phyloP scores from a whole-genome alignment of 805 yeast genomes.

The Ogataea methylovora region DNA sequence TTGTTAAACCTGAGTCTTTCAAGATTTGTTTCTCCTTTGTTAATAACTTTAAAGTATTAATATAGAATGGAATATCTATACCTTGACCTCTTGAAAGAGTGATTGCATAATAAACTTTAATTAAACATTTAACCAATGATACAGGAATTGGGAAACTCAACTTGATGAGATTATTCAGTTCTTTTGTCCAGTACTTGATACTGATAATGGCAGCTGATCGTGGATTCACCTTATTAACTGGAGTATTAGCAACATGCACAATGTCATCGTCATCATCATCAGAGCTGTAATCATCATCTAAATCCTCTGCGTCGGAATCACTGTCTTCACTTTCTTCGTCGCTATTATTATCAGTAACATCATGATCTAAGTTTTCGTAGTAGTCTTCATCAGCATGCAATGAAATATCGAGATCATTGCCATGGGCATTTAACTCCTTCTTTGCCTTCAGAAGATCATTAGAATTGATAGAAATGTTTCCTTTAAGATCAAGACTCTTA shows the following conservation, averaged over 20 bases:
- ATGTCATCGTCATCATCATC: conserved; percentile 37
- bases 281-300: conserved; percentile 29
- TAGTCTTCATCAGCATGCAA: conserved; percentile 29
- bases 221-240: conserved; percentile 55
- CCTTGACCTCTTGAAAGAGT: conserved; percentile 68
- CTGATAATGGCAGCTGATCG: conserved; percentile 67
- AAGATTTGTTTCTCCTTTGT: conserved; percentile 40
- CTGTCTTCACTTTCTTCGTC: conserved; percentile 28
- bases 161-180: conserved; percentile 66
- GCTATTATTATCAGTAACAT: conserved; percentile 8
- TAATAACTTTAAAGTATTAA: conserved; percentile 51
- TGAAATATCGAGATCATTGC: conserved; percentile 48
- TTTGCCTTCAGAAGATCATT: conserved; percentile 49
- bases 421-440: conserved; percentile 8
- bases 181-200: conserved; percentile 82
- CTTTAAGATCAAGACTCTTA: conserved; percentile 65
- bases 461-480: conserved; percentile 58
- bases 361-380: conserved; percentile 14
- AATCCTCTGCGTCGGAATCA: conserved; percentile 30
- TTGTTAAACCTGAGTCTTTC: conserved; percentile 29
- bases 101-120: conserved; percentile 64
- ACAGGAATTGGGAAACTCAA: conserved; percentile 80
- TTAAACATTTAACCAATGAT: conserved; percentile 48
- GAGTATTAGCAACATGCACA: conserved; percentile 29
- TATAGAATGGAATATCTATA: conserved; percentile 50